Percentiles rank a stretch among this genome's conserved stretches.
Conservation (phyloP, 805 yeast genomes). For the Kluyveromyces dobzhanskii region DNA sequence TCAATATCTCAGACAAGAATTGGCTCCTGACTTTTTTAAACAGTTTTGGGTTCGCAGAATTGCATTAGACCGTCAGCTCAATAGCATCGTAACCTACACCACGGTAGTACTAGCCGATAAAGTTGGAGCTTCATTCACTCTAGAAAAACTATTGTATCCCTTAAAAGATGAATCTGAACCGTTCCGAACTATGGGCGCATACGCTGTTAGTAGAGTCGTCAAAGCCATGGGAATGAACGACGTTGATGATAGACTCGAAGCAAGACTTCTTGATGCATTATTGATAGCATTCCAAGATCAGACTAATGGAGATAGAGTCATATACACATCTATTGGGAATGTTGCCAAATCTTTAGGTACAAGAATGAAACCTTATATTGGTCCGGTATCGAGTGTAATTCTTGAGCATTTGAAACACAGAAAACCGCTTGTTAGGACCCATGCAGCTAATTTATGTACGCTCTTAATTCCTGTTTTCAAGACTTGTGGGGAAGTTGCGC, state of each 20-base stretch:
- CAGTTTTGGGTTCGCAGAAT: slow-evolving; percentile 77
- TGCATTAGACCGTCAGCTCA: slow-evolving; percentile 57
- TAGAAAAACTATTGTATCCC: slow-evolving; percentile 47
- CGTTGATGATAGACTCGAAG: slow-evolving; percentile 53
- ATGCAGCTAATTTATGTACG: slow-evolving; percentile 71
- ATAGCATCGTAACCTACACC: slow-evolving; percentile 60
- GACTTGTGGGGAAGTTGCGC: slow-evolving; percentile 52
- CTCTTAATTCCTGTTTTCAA: slow-evolving; percentile 59
- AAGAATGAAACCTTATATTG: slow-evolving; percentile 62
- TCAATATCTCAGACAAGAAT: slow-evolving; percentile 40
- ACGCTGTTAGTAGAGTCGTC: slow-evolving; percentile 53
- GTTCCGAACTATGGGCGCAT: slow-evolving; percentile 70
- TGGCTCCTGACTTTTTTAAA: slow-evolving; percentile 54
- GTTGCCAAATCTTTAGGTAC: slow-evolving; percentile 53
- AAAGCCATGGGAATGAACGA: slow-evolving; percentile 46
- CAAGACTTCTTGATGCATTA: slow-evolving; percentile 69
- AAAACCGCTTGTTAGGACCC: slow-evolving; percentile 64
- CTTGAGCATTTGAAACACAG: slow-evolving; percentile 68
- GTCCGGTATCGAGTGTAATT: slow-evolving; percentile 62
- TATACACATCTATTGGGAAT: slow-evolving; percentile 56
- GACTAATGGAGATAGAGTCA: slow-evolving; percentile 42
- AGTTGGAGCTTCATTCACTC: slow-evolving; percentile 53
- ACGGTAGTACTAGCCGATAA: slow-evolving; percentile 58
- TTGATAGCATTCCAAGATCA: slow-evolving; percentile 78
- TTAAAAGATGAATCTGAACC: slow-evolving; percentile 81